These are phyloP conservation scores for Condylostoma magnum DNA, from an alignment of 169 alveolate genomes.

Conservation along the genomic window DNA sequence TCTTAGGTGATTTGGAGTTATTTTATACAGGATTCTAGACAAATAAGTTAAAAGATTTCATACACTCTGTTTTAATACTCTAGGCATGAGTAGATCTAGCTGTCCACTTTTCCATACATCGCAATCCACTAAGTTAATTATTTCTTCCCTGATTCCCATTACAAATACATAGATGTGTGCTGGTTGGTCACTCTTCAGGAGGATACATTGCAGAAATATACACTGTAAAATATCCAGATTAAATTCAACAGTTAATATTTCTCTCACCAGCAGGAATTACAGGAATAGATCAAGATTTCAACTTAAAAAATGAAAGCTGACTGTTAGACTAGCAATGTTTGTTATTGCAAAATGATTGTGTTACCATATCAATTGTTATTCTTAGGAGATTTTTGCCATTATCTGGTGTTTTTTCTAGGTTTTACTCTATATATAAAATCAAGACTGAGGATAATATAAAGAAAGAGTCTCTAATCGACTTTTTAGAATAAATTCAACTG, in stretches of 20 bases:
- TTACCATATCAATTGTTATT: not conserved
- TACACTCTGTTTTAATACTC: too few species aligned
- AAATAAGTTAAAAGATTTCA: too few species aligned
- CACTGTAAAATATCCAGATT: conserved; percentile 44
- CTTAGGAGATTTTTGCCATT: conserved; percentile 7
- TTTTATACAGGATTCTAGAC: too few species aligned
- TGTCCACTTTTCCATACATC: too few species aligned
- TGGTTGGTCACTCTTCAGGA: conserved; percentile 65
- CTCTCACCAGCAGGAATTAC: conserved; percentile 50
- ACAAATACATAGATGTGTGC: conserved; percentile 29
- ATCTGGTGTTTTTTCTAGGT: not conserved
- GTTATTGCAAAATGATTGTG: not conserved
- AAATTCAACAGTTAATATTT: conserved; percentile 46
- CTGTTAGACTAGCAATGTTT: not conserved
- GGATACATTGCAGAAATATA: conserved; percentile 53
- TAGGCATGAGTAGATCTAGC: too few species aligned
- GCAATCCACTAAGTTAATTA: too few species aligned
- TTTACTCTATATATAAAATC: not conserved
- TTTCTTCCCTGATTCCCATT: too few species aligned
- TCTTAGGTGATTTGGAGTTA: too few species aligned
- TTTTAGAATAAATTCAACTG: conserved; percentile 1
- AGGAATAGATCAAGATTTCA: not conserved
- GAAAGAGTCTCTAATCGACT: not conserved
- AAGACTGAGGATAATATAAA: not conserved
- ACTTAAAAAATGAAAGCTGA: not conserved